Base-by-base conservation (phyloP, 2,329 filamentous ascomycete species). In the Neonectria ditissima region DNA sequence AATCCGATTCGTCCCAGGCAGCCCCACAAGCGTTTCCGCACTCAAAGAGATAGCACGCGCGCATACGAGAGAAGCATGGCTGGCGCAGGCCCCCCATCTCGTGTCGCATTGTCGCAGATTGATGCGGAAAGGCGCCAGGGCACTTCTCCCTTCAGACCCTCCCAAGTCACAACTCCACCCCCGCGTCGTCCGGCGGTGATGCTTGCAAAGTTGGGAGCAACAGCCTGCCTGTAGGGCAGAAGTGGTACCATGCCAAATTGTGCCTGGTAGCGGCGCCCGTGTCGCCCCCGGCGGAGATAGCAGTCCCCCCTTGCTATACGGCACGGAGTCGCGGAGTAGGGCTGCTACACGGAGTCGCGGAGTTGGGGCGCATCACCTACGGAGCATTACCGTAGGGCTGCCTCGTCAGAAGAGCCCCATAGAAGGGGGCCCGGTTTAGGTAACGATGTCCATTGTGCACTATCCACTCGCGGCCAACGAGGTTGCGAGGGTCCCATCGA, bases 91-190 rank as follows among this genome's bases (percentile, higher is more conserved):
- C 24, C 24, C 24, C 22, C n/a, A n/a, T n/a, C n/a, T 39, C 30
- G 11, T 26, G 59, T 52, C 43, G 53, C 34, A 9, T 41, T 34
- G 59, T 62, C 48, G 43, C 59, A 62, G 53, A 53, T 57, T 57
- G 54, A 45, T 39, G 32, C 53, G 53, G 59, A 41, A 8, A 4
- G 37, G 37, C 20, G 24, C 20, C 43, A 24, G 43, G 43, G 43
- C 18, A 24, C 28, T 26, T 26, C 28, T 30, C 28, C 28, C 28
- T 30, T 26, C 24, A 26, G 24, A 7, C 30, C 3, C 30, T 32
- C 9, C 11, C 37, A 18, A 18, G 37, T 4, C 18, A 3, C 13
- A 47, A 39, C 53, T 37, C 54, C 59, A 57, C 59, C 59, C 59
- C 59, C 59, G 54, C 59, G 53, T 55, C 59, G 28, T 48, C 41